phyloP scores from a whole-genome alignment of 2,329 filamentous ascomycete genomes.

The Calonectria pseudoreteaudii region DNA sequence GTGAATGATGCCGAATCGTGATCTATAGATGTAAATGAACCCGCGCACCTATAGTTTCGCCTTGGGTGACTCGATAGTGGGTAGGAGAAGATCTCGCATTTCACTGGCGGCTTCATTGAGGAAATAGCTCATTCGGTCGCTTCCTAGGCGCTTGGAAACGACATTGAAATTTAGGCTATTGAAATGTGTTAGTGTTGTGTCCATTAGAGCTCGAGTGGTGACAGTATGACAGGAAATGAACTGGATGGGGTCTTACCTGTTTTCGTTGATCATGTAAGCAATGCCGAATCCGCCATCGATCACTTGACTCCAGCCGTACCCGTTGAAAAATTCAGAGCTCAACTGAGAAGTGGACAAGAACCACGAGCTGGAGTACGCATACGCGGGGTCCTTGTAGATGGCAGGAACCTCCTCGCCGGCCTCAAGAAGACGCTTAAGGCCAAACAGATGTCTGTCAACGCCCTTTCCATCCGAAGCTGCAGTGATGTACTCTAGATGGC shows the following conservation, averaged over 20 bases:
- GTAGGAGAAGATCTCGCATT: constrained; percentile 85
- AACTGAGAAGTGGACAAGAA: constrained; percentile 90
- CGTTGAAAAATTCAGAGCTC: constrained; percentile 97
- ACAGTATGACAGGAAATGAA: background rate
- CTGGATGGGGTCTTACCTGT: constrained; percentile 70
- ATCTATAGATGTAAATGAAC: constrained; percentile 6
- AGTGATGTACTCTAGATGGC: constrained; percentile 90
- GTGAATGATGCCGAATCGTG: constrained; percentile 9
- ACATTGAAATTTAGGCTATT: constrained; percentile 96
- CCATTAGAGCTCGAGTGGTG: background rate
- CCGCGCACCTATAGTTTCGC: constrained; percentile 78
- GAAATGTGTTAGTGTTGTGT: constrained; percentile 23
- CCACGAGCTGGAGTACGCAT: constrained; percentile 86
- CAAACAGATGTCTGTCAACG: constrained; percentile 96
- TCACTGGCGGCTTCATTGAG: constrained; percentile 93
- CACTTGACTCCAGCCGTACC: constrained; percentile 98
- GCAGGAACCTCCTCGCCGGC: constrained; percentile 84
- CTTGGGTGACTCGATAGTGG: constrained; percentile 83
- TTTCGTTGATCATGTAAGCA: constrained; percentile 99
- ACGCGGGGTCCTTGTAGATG: constrained; percentile 90
- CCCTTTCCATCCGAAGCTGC: constrained; percentile 93
- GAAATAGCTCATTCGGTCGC: constrained; percentile 94
- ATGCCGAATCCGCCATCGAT: constrained; percentile 97
- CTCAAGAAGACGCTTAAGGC: constrained; percentile 89
- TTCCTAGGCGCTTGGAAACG: constrained; percentile 91